Evolutionary conservation across 129 eudicot genomes (phyloP).

Genomic region (Tanacetum coccineum): DNA sequence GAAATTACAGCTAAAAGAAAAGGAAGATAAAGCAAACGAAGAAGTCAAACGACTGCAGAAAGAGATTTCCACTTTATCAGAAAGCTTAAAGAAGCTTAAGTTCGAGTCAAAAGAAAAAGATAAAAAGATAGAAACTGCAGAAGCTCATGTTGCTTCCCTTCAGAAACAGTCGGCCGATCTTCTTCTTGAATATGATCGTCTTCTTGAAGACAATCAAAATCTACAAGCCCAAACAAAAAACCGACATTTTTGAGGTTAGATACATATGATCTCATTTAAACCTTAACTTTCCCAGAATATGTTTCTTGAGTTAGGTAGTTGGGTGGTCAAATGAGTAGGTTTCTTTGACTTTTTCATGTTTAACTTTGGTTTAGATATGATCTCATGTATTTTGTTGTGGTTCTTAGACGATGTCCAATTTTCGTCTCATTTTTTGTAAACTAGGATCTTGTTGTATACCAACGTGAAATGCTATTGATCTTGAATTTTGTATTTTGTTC

Average conservation of each 20-base stretch:
- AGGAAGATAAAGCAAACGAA: conserved; percentile 59
- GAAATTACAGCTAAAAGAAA: conserved; percentile 62
- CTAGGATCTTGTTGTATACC: conserved; percentile 19
- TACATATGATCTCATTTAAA: conserved; percentile 3
- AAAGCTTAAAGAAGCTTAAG: conserved; percentile 57
- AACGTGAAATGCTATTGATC: neutral
- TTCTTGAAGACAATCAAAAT: conserved; percentile 80
- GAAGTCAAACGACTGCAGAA: conserved; percentile 54
- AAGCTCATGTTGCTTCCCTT: conserved; percentile 81
- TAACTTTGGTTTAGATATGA: conserved; percentile 24
- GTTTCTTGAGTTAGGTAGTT: neutral
- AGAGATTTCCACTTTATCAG: conserved; percentile 47
- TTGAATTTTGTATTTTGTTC: conserved; percentile 22
- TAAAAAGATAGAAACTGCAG: conserved; percentile 71
- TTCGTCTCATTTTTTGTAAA: conserved; percentile 23
- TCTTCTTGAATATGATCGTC: conserved; percentile 88
- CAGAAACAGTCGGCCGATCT: conserved; percentile 96
- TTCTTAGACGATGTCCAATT: conserved; percentile 10
- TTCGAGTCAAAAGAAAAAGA: conserved; percentile 63
- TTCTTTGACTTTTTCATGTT: conserved; percentile 23
- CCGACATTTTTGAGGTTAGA: conserved; percentile 28
- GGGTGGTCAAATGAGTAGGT: conserved; percentile 8
- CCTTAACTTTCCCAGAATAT: conserved; percentile 10
- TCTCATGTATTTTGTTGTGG: conserved; percentile 11
- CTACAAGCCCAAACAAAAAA: conserved; percentile 63